These are phyloP conservation scores for Forsythia suspensa DNA, from an alignment of 257 asterid genomes.

Conservation along the genomic window DNA sequence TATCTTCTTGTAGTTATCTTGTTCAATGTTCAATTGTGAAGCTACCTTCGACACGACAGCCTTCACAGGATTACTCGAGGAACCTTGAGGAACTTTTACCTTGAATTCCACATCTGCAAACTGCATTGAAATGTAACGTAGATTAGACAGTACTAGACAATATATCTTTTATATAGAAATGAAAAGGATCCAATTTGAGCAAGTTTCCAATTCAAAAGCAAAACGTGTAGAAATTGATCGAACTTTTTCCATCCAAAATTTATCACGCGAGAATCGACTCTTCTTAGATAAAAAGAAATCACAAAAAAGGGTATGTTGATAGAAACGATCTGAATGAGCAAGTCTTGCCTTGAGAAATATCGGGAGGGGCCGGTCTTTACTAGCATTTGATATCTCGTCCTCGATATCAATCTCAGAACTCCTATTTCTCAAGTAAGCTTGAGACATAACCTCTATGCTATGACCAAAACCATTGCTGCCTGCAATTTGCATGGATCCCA, in stretches of 20 bases:
- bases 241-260: neutral
- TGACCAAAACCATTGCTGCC: slow-evolving; percentile 67
- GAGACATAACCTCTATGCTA: slow-evolving; percentile 62
- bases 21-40: slow-evolving; percentile 39
- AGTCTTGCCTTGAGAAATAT: slow-evolving; percentile 70
- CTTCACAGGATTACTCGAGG: slow-evolving; percentile 58
- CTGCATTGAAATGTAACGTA: slow-evolving; percentile 36
- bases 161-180: neutral
- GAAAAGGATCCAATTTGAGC: no score
- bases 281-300: neutral
- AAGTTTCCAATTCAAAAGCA: no score
- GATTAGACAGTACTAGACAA: neutral
- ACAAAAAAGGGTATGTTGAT: neutral
- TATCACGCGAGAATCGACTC: neutral
- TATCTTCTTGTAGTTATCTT: slow-evolving; percentile 73
- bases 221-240: neutral
- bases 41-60: slow-evolving; percentile 59
- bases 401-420: slow-evolving; percentile 66
- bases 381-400: slow-evolving; percentile 34
- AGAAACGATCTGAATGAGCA: neutral
- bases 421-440: slow-evolving; percentile 39
- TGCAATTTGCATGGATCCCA: slow-evolving; percentile 60
- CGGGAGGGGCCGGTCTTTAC: slow-evolving; percentile 65
- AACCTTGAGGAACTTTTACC: slow-evolving; percentile 50
- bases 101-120: slow-evolving; percentile 86